A percentile compares a stretch with the other conserved stretches of the same genome.
Conservation (phyloP, 129 eudicot species). For the sunflower (Helianthus annuus) region HanXRQr2.0-SUNRISE NC_035440.2:156803339-156803838, state of each 20-base stretch:
- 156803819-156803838: background rate
- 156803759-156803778: conserved; percentile 90
- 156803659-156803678: conserved; percentile 75
- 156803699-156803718: conserved; percentile 94
- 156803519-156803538: too few relatives aligned
- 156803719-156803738: conserved; percentile 88
- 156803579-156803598: conserved; percentile 13
- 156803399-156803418: conserved; percentile 66
- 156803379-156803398: conserved; percentile 12
- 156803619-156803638: conserved; percentile 42
- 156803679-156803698: conserved; percentile 90
- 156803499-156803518: conserved; percentile 15
- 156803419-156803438: conserved; percentile 59
- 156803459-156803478: conserved; percentile 36
- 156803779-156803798: conserved; percentile 11
- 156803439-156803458: conserved; percentile 30
- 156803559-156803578: too few relatives aligned
- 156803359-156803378: background rate
- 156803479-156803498: conserved; percentile 54
- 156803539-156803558: too few relatives aligned
- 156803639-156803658: conserved; percentile 62
- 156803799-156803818: background rate
- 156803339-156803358: background rate
- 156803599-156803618: background rate
- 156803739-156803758: conserved; percentile 78